phyloP scores from a whole-genome alignment of 108 stramenopile species.

The Cyclotella atomus region DNA sequence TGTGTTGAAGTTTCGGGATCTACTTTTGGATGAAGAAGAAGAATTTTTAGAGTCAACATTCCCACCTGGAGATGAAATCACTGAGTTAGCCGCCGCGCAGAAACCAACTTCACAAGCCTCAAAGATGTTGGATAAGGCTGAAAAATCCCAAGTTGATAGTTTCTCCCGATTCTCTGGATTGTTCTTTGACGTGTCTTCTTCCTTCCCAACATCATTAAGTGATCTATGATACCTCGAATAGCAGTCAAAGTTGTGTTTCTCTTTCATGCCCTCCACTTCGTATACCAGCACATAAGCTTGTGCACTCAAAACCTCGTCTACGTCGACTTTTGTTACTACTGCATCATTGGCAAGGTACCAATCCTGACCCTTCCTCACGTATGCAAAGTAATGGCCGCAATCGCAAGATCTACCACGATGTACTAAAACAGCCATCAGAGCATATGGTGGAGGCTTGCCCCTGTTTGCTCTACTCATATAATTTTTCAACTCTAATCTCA shows the following conservation, averaged over 20 bases:
- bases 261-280: slow-evolving; percentile 62
- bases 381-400: slow-evolving; percentile 84
- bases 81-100: slow-evolving; percentile 23
- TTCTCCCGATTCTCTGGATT: not conserved
- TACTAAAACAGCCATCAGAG: slow-evolving; percentile 77
- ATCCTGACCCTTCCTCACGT: slow-evolving; percentile 66
- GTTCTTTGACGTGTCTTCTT: not conserved
- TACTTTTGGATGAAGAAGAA: not conserved
- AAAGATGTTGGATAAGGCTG: slow-evolving; percentile 28
- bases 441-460: slow-evolving; percentile 78
- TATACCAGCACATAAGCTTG: slow-evolving; percentile 84
- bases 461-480: slow-evolving; percentile 84
- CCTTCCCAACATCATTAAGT: slow-evolving; percentile 29
- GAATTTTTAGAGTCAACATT: not conserved
- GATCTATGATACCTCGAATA: slow-evolving; percentile 51
- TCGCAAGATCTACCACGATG: slow-evolving; percentile 83
- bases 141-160: slow-evolving; percentile 38
- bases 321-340: slow-evolving; percentile 67
- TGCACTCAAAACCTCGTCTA: slow-evolving; percentile 69
- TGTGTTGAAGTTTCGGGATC: not conserved
- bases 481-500: slow-evolving; percentile 69
- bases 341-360: slow-evolving; percentile 86
- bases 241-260: slow-evolving; percentile 47
- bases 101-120: slow-evolving; percentile 44
- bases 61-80: slow-evolving; percentile 8